A percentile compares a stretch with the other conserved stretches of the same genome.
These are phyloP conservation scores for Aquanectria penicillioides DNA, from an alignment of 2,329 filamentous ascomycete species.

Conservation along the genomic window DNA sequence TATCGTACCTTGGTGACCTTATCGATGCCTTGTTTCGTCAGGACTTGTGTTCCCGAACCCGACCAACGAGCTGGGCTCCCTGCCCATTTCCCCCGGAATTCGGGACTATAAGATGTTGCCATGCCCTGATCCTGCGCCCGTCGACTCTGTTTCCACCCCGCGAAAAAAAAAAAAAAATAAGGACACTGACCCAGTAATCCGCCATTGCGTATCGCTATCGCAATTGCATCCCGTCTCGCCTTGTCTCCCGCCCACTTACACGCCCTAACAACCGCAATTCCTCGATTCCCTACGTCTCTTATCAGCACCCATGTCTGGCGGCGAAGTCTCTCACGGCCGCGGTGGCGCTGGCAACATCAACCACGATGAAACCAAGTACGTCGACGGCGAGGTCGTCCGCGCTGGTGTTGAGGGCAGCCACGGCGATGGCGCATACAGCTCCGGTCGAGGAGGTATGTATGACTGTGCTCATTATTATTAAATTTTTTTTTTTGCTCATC, in stretches of 20 bases:
- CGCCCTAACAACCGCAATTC: too few species aligned
- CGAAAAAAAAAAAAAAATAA: too few species aligned
- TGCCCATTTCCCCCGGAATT: slow-evolving; percentile 15
- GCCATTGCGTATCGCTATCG: too few species aligned
- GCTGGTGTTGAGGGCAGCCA: slow-evolving; percentile 64
- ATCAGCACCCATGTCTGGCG: slow-evolving; percentile 43
- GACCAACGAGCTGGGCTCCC: slow-evolving; percentile 3
- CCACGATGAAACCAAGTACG: slow-evolving; percentile 66
- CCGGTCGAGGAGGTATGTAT: slow-evolving; percentile 66
- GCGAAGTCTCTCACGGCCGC: slow-evolving; percentile 68
- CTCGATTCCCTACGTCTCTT: not conserved
- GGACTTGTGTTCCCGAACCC: not conserved
- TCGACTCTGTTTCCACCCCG: slow-evolving; percentile 13
- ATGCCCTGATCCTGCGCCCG: slow-evolving; percentile 31
- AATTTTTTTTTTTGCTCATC: too few species aligned
- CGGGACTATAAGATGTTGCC: slow-evolving; percentile 39
- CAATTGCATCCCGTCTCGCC: not conserved
- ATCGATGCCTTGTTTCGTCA: slow-evolving; percentile 19
- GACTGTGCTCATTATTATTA: too few species aligned
- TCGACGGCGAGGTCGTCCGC: slow-evolving; percentile 70
- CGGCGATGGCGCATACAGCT: slow-evolving; percentile 67
- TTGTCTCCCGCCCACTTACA: too few species aligned
- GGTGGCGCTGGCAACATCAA: slow-evolving; percentile 71
- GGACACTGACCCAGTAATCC: too few species aligned
- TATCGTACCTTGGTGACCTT: slow-evolving; percentile 10